phyloP scores from a whole-genome alignment of 352 stramenopile species.

The Bremia lactucae region DNA sequence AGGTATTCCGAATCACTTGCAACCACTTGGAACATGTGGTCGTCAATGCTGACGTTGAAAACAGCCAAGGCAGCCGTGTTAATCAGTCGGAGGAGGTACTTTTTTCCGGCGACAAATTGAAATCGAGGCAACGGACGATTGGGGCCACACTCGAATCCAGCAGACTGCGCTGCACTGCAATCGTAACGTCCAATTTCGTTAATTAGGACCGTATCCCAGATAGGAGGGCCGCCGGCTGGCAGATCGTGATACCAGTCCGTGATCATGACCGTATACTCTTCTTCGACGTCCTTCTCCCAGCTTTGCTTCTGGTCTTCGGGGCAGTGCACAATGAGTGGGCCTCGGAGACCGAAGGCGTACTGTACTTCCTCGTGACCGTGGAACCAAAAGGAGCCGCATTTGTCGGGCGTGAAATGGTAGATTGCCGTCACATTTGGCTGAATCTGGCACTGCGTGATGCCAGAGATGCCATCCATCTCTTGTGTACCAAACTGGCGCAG shows the following conservation, averaged over 20 bases:
- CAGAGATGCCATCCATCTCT: constrained; percentile 35
- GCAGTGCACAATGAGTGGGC: constrained; percentile 29
- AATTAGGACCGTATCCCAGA: constrained; percentile 34
- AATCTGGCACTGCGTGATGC: constrained; percentile 40
- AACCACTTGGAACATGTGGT: constrained; percentile 31
- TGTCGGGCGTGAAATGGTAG: constrained; percentile 32
- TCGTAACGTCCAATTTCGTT: constrained; percentile 34
- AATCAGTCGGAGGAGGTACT: constrained; percentile 32
- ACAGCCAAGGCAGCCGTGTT: constrained; percentile 29
- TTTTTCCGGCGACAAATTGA: constrained; percentile 20
- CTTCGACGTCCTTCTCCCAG: constrained; percentile 27
- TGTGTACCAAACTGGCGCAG: constrained; percentile 27
- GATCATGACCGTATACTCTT: constrained; percentile 27
- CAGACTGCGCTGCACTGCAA: constrained; percentile 21
- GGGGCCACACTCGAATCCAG: constrained; percentile 14
- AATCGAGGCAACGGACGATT: constrained; percentile 17
- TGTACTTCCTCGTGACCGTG: constrained; percentile 36
- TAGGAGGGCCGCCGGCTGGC: constrained; percentile 18
- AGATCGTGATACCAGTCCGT: constrained; percentile 37
- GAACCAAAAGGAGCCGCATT: constrained; percentile 36
- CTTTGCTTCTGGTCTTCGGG: constrained; percentile 12
- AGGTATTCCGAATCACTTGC: constrained; percentile 26
- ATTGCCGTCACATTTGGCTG: constrained; percentile 25
- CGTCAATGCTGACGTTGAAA: constrained; percentile 39
- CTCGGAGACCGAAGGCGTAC: constrained; percentile 32